Base-by-base conservation (phyloP, 2,329 filamentous ascomycete genomes). In the Rhinocladiella similis region DNA sequence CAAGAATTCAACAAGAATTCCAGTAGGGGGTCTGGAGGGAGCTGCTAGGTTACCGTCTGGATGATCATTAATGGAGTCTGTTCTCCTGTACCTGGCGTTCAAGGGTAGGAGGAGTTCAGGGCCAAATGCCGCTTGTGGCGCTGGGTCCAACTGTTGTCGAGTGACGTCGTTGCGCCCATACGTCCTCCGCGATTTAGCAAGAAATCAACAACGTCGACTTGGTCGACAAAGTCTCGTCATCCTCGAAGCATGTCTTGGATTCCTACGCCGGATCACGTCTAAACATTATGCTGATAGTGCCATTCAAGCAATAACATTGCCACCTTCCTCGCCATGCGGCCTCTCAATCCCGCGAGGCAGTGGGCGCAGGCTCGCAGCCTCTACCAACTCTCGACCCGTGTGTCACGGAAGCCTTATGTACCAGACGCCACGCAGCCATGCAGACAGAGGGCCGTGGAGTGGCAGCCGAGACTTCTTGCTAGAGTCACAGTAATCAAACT, bases 381-480 rank as follows among this genome's bases (percentile, higher is more conserved):
- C 27, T 36, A 43, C 38, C 52, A 54, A 43, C 18, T 47, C 35
- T 41, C 45, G n/a, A 10, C 38, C 42, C 43, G n/a, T n/a, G 7
- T 43, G 25, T 47, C 50, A 47, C 35, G 22, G 16, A 14, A 25
- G 13, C 18, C 18, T 35, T 18, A 14, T 27, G 39, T 22, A 33
- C 50, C 13, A 25, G 27, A 43, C 13, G 20, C 16, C 18, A n/a
- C 18, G 10, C 50, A 25, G 22, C 27, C 20, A 3, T 38, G 27
- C 12, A 20, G 42, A 6, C 18, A 27, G 27, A 2, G 6, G 12
- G n/a, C 9, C 2, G 20, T 14, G 7, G 19, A 6, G n/a, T 22
- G 42, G 42, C 18, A 13, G 19, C 41, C 20, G 18, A 47, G 5
- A 12, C 20, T 13, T 39, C n/a, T 27, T 25, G 12, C 19, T 7